These are phyloP conservation scores for Solanum chilense DNA, from an alignment of 257 asterid genomes.

Conservation along the genomic window DNA sequence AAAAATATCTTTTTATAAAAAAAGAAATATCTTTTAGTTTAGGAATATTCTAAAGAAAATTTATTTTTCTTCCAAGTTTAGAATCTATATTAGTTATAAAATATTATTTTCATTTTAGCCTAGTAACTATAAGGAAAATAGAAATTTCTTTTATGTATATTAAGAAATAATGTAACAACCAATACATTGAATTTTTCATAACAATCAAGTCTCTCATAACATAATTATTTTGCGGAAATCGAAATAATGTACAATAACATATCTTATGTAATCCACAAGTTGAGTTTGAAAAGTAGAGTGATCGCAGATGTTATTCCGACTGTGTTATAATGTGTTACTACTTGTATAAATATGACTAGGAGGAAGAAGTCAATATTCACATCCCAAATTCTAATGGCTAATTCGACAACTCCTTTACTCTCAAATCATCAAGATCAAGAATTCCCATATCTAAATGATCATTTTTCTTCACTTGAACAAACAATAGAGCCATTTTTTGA, in stretches of 20 bases:
- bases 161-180: neutral
- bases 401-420: conserved; percentile 17
- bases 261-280: neutral
- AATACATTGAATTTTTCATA: neutral
- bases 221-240: neutral
- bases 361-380: neutral
- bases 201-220: neutral
- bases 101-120: neutral
- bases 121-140: neutral
- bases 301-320: no score
- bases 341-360: neutral
- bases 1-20: neutral
- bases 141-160: neutral
- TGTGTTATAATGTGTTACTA: neutral
- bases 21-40: neutral
- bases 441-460: neutral
- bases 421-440: neutral
- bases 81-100: neutral
- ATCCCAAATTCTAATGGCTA: neutral
- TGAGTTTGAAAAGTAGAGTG: neutral
- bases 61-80: neutral
- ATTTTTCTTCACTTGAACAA: conserved; percentile 2
- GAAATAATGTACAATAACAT: neutral
- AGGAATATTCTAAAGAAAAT: neutral
- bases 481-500: conserved; percentile 2